Conservation (phyloP, 345 rosid species). For the Populus alba region DNA sequence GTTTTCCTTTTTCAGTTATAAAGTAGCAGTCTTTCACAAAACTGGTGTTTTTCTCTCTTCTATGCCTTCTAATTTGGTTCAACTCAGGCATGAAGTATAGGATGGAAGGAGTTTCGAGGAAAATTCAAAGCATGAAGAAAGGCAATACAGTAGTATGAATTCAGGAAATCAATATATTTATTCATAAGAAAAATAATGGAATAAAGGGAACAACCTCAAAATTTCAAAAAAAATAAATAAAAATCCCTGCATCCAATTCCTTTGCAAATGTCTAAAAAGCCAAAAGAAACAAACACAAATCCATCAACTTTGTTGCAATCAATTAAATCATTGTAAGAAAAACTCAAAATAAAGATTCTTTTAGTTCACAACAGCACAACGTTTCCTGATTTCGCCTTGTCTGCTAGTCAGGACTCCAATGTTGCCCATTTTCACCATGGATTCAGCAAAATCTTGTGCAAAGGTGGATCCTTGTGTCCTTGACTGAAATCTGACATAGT, state of each 20-base stretch:
- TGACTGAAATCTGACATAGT: conserved; percentile 34
- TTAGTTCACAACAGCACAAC: neutral
- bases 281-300: neutral
- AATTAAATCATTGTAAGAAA: no score
- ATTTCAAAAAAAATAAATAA: no score
- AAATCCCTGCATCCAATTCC: neutral
- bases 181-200: neutral
- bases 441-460: conserved; percentile 15
- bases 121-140: neutral
- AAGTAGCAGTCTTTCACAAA: no score
- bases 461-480: conserved; percentile 29
- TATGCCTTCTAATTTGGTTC: no score
- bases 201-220: neutral
- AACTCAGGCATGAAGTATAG: no score
- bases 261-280: neutral
- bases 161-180: neutral
- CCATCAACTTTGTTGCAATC: neutral
- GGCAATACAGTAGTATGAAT: neutral
- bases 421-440: conserved; percentile 17
- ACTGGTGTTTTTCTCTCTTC: no score
- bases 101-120: neutral
- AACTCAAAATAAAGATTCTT: no score
- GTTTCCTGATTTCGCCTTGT: neutral
- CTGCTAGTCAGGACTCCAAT: neutral
- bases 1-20: no score